These are phyloP conservation scores for Tetrapisispora namnaoensis DNA, from an alignment of 805 yeast species.

Conservation along the genomic window DNA sequence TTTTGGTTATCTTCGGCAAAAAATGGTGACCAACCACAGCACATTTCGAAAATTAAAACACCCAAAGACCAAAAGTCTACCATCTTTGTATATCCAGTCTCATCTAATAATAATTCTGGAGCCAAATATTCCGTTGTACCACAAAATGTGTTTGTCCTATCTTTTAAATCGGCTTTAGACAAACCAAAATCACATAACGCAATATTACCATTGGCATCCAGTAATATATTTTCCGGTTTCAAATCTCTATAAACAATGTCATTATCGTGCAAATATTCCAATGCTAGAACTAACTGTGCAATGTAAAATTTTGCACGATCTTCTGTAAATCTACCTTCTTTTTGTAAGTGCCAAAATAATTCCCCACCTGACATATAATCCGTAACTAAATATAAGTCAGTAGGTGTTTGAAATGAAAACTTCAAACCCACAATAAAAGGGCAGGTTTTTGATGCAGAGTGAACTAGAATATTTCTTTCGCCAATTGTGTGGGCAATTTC, in stretches of 20 bases:
- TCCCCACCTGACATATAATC: constrained; percentile 99
- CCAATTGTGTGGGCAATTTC: constrained; percentile 98
- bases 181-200: constrained; percentile 96
- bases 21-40: constrained; percentile 99
- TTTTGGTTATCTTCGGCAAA: constrained; percentile 97
- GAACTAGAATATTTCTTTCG: constrained; percentile 86
- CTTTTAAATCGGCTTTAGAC: constrained; percentile 84
- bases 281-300: constrained; percentile 87
- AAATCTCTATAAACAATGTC: constrained; percentile 94
- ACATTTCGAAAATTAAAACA: constrained; percentile 94
- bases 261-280: constrained; percentile 90
- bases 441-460: constrained; percentile 79
- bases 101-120: constrained; percentile 92
- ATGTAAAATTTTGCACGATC: constrained; percentile 93
- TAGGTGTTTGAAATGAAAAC: constrained; percentile 91
- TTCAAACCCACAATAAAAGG: constrained; percentile 95
- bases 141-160: constrained; percentile 91
- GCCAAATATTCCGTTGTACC: constrained; percentile 98
- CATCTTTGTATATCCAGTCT: constrained; percentile 95
- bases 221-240: constrained; percentile 90
- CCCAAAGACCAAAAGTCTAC: constrained; percentile 99
- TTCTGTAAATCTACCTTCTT: constrained; percentile 89
- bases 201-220: constrained; percentile 95
- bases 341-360: constrained; percentile 91
- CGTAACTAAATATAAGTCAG: constrained; percentile 85